Evolutionary conservation across 495 filamentous ascomycete genomes (phyloP).

Genomic region (Aspergillus cristatus): DNA sequence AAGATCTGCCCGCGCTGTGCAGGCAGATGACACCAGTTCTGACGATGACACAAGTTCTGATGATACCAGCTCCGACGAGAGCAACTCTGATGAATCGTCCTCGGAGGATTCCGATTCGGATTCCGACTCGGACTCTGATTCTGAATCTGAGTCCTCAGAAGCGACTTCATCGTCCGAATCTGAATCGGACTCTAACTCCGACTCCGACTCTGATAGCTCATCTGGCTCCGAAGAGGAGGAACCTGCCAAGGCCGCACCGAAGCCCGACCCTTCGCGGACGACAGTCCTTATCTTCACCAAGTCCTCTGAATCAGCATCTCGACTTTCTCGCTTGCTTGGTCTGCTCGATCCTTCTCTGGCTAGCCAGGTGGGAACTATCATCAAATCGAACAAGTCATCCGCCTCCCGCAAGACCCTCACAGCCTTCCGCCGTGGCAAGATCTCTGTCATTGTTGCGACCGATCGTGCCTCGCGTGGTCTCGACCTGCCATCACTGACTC

Average conservation of each 20-base stretch:
- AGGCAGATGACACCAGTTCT: conserved; percentile 10
- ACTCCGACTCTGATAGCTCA: conserved; percentile 9
- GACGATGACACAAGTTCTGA: conserved; percentile 19
- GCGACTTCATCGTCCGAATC: conserved; percentile 20
- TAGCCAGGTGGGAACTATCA: conserved; percentile 56
- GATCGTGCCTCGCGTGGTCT: conserved; percentile 89
- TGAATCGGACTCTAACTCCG: conserved; percentile 4
- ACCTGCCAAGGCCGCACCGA: not conserved
- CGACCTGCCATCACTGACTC: conserved; percentile 68
- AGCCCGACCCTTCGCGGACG: conserved; percentile 2
- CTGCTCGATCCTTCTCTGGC: conserved; percentile 53
- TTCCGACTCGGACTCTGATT: conserved; percentile 6
- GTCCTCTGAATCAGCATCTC: conserved; percentile 72
- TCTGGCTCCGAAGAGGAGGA: conserved; percentile 13
- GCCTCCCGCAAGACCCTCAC: conserved; percentile 52
- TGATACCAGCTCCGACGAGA: conserved; percentile 23
- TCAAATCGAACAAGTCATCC: conserved; percentile 61
- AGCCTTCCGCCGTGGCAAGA: conserved; percentile 52
- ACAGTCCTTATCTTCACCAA: conserved; percentile 77
- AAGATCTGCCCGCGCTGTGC: conserved; percentile 1
- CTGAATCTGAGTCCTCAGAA: conserved; percentile 15
- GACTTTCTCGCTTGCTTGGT: conserved; percentile 68
- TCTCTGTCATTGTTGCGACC: conserved; percentile 74
- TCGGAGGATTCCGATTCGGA: conserved; percentile 19
- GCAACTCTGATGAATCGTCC: conserved; percentile 18